phyloP scores from a whole-genome alignment of 495 filamentous ascomycete genomes.

The Trichoderma virens region DNA sequence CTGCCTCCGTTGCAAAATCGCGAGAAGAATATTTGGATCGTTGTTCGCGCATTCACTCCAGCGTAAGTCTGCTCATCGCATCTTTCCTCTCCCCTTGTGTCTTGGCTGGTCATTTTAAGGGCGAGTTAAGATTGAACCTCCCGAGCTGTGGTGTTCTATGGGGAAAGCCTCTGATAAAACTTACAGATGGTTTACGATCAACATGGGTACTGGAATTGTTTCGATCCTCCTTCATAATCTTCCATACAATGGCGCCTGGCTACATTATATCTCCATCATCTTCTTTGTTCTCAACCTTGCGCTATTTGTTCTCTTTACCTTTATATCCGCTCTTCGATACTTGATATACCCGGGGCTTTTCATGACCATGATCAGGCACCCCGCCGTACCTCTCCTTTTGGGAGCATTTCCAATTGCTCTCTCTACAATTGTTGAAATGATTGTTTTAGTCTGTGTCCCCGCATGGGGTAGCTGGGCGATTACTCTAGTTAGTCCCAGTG shows the following conservation, averaged over 20 bases:
- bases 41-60: conserved; percentile 40
- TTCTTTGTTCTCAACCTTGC: conserved; percentile 4
- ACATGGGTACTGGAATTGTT: conserved; percentile 59
- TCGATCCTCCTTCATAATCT: conserved; percentile 51
- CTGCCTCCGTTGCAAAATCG: not conserved
- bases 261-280: conserved; percentile 62
- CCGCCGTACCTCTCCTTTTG: conserved; percentile 51
- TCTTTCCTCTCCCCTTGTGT: not conserved
- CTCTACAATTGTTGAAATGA: conserved; percentile 26
- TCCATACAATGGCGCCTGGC: conserved; percentile 46
- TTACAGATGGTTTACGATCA: conserved; percentile 43
- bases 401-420: conserved; percentile 57
- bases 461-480: not conserved
- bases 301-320: conserved; percentile 2
- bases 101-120: not conserved
- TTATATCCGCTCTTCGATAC: conserved; percentile 47
- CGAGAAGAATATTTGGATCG: conserved; percentile 16
- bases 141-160: not conserved
- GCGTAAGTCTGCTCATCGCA: conserved; percentile 23
- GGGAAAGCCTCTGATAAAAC: not conserved
- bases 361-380: conserved; percentile 47
- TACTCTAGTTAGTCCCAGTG: conserved; percentile 6
- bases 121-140: too few relatives aligned
- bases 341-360: conserved; percentile 50
- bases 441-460: not conserved